Conservation (phyloP, 441 rosid genomes). For the Croton setiger region DNA sequence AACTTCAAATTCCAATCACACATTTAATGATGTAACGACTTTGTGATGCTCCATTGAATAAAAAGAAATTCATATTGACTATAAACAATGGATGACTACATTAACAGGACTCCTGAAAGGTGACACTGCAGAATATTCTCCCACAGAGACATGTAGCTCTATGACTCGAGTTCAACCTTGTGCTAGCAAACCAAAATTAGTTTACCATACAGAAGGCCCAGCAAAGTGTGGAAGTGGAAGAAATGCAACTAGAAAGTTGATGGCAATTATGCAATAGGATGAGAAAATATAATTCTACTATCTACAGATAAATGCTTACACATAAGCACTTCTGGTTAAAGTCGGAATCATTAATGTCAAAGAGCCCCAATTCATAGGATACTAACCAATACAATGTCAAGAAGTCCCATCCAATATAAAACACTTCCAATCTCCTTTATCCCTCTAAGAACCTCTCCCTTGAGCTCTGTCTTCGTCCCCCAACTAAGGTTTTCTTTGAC, state of each 20-base stretch:
- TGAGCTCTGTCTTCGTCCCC: slow-evolving; percentile 90
- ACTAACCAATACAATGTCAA: slow-evolving; percentile 93
- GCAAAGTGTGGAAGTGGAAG: not conserved
- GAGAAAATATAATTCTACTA: not conserved
- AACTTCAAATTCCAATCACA: slow-evolving; percentile 17
- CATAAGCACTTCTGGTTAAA: slow-evolving; percentile 8
- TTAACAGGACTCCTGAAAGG: not conserved
- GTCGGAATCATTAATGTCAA: not conserved
- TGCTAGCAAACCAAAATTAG: not conserved
- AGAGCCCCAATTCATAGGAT: not conserved
- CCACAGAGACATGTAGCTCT: not conserved
- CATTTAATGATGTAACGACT: slow-evolving; percentile 1
- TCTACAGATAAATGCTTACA: not conserved
- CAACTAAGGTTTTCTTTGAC: slow-evolving; percentile 90
- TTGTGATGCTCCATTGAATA: not conserved
- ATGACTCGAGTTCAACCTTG: not conserved
- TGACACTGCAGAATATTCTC: not conserved
- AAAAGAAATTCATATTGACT: not conserved
- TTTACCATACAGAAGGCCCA: not conserved
- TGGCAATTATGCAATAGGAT: not conserved
- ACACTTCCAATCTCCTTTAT: slow-evolving; percentile 98
- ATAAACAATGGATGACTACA: not conserved
- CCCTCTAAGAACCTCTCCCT: slow-evolving; percentile 87
- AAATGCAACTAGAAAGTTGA: not conserved
- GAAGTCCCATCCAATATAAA: slow-evolving; percentile 93